Base-by-base conservation (phyloP, 768 basidiomycete species). In the Exidia glandulosa region DNA sequence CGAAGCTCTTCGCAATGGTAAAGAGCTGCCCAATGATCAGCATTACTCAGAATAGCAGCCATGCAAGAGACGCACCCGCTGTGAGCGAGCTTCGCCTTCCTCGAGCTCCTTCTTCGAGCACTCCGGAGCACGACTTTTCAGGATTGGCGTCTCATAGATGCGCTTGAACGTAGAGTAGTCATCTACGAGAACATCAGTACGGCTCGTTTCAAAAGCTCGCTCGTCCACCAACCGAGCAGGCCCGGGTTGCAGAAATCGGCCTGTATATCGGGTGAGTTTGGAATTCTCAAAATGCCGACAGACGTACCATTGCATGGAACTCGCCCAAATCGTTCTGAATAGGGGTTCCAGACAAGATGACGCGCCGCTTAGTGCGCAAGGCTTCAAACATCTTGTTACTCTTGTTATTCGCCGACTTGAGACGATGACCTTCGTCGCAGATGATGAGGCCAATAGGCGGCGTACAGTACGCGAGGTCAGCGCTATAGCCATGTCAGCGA, bases 261-360 rank as follows among this genome's bases (percentile, higher is more conserved):
- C 91, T 92, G 61, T n/a, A n/a, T n/a, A n/a, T 34, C 61, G 31
- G 25, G 23, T 59, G 61, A 36, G 59, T 41, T 14, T 14, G 50
- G 10, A 27, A 25, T 9, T 54, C 50, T 14, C 23, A 59, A 45
- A 57, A 27, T 36, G 7, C 7, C n/a, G 52, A 19, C 19, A 48
- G 13, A 66, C 80, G 63, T 63, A 93, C 94, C 95, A 98, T 98
- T 3, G 93, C 82, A 72, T 96, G 95, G 68, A 95, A 95, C 71
- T 99, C 96, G 63, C 87, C 77, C 31, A 99, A 73, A 70, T 97
- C 92, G 71, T 99, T 99, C 70, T 98, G 96, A 45, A 99, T 90
- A 0, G 96, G 96, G 1, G 96, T 99, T 32, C 96, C 96, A 0
- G 94, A 94, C 3, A 99, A 77, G 36, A 99, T 94, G 62, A 97